Conservation (phyloP, 2,329 filamentous ascomycete genomes). For the Thielaviopsis cerberus region DNA sequence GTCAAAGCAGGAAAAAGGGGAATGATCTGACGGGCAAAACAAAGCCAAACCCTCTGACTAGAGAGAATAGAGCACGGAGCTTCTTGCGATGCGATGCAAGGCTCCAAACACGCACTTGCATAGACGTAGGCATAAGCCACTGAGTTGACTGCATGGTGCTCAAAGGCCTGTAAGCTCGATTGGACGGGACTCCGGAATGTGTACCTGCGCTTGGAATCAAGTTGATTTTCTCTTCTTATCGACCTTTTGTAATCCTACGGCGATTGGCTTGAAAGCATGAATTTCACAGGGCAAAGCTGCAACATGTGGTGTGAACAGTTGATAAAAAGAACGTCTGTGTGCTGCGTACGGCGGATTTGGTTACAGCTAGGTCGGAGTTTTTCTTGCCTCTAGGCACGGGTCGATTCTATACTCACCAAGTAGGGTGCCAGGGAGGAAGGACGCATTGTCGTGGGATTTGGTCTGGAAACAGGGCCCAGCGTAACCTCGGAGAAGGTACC, state of each 20-base stretch:
- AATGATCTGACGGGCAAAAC: neutral
- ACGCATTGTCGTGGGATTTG: neutral
- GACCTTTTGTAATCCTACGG: too few species aligned
- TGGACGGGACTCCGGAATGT: too few species aligned
- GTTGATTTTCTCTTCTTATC: too few species aligned
- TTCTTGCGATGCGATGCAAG: neutral
- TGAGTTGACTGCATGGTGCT: neutral
- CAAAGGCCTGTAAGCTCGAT: too few species aligned
- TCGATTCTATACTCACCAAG: too few species aligned
- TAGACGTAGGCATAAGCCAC: neutral
- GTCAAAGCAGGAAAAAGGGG: slow-evolving; percentile 8
- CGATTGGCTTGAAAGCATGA: too few species aligned
- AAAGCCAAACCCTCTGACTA: neutral
- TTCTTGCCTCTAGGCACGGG: too few species aligned
- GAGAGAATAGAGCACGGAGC: neutral
- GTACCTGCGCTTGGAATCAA: too few species aligned
- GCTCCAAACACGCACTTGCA: neutral
- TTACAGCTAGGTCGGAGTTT: neutral
- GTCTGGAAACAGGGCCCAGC: neutral
- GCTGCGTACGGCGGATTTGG: neutral
- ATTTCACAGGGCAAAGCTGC: neutral
- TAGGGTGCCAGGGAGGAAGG: too few species aligned
- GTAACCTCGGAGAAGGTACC: neutral
- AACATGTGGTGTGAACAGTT: neutral
- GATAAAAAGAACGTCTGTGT: neutral